phyloP scores from a whole-genome alignment of 331 rosid species.

The Quercus tomentella region DNA sequence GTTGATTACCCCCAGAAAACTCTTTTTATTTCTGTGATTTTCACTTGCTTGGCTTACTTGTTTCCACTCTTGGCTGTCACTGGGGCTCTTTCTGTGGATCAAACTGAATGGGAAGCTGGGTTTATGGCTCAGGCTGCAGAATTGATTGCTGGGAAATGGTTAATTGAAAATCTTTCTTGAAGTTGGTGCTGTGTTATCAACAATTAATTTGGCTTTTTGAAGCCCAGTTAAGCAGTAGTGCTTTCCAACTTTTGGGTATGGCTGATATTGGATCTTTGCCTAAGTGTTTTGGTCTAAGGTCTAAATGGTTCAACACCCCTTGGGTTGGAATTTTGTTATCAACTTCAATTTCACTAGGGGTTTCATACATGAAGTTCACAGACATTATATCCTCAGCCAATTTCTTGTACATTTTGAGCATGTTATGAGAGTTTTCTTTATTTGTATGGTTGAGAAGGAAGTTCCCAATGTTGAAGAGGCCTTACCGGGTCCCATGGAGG shows the following conservation, averaged over 20 bases:
- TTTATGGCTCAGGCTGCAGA: too few species aligned
- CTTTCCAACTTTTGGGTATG: too few species aligned
- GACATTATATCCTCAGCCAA: constrained; percentile 43
- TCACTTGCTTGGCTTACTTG: constrained; percentile 60
- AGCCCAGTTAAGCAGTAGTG: too few species aligned
- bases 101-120: constrained; percentile 28
- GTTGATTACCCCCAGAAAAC: constrained; percentile 69
- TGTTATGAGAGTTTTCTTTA: constrained; percentile 44
- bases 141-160: too few species aligned
- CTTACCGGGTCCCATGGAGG: constrained; percentile 30
- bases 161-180: too few species aligned
- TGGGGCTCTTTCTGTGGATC: constrained; percentile 38
- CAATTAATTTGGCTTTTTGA: too few species aligned
- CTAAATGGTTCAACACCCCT: constrained; percentile 40
- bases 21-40: constrained; percentile 54
- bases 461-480: constrained; percentile 30
- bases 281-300: constrained; percentile 17
- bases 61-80: constrained; percentile 62
- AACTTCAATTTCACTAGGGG: constrained; percentile 24
- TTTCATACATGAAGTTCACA: constrained; percentile 31
- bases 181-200: too few species aligned
- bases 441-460: constrained; percentile 41
- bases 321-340: constrained; percentile 41
- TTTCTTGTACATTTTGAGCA: constrained; percentile 46
- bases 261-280: constrained; percentile 31